These are phyloP conservation scores for Puccinellia tenuiflora DNA, from an alignment of 176 grass and related monocot genomes.

Conservation along the genomic window DNA sequence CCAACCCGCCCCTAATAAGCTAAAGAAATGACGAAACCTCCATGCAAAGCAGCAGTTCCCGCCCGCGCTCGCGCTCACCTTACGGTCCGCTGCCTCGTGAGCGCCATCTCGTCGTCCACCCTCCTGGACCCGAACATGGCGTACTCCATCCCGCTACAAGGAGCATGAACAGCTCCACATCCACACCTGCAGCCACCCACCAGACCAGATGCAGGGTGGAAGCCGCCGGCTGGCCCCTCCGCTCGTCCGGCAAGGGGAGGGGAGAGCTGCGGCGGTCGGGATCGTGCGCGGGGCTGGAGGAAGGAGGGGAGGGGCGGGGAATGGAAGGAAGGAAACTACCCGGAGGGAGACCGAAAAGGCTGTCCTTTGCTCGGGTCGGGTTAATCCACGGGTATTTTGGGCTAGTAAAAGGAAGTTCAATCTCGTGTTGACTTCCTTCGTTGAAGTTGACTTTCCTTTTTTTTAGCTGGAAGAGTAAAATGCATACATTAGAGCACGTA, in stretches of 20 bases:
- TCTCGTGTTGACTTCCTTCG: not conserved
- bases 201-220: not conserved
- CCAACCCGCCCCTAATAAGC: not conserved
- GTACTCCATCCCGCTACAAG: conserved; percentile 2
- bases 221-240: not conserved
- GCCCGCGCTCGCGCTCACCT: conserved; percentile 45
- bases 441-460: no score
- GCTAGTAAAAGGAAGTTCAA: not conserved
- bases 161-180: conserved; percentile 15
- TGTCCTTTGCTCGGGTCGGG: no score
- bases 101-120: conserved; percentile 56
- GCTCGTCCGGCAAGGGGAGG: not conserved
- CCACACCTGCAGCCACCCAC: not conserved
- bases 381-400: not conserved
- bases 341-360: not conserved
- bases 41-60: not conserved
- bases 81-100: conserved; percentile 63
- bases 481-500: no score
- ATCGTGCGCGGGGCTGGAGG: not conserved
- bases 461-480: no score
- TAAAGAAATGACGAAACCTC: not conserved
- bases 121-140: conserved; percentile 68
- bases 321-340: not conserved
- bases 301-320: not conserved
- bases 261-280: not conserved